Evolutionary conservation across 805 yeast species (phyloP).

Genomic region (Candida lessepsii): DNA sequence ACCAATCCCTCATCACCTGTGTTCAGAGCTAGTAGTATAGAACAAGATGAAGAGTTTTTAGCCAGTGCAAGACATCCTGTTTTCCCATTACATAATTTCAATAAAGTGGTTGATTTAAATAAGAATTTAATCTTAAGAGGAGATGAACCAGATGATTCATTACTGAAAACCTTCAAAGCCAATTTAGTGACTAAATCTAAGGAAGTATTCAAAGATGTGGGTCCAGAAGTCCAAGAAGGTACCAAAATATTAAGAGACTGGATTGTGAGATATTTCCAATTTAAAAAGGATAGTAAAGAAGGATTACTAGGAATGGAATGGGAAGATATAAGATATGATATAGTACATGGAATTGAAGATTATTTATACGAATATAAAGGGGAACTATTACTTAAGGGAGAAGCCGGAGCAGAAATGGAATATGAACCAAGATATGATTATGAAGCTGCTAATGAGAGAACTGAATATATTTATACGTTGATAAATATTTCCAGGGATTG

Average conservation of each 20-base stretch:
- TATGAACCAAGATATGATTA: slow-evolving; percentile 31
- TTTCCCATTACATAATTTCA: slow-evolving; percentile 26
- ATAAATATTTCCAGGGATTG: slow-evolving; percentile 8
- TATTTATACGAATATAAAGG: slow-evolving; percentile 36
- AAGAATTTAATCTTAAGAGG: slow-evolving; percentile 2
- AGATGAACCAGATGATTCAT: slow-evolving; percentile 8
- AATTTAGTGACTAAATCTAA: background rate
- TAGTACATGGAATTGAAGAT: slow-evolving; percentile 36
- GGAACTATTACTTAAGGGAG: slow-evolving; percentile 12
- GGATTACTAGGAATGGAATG: slow-evolving; percentile 42
- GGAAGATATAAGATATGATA: slow-evolving; percentile 41
- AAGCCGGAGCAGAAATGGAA: background rate
- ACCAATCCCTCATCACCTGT: background rate
- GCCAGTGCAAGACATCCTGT: slow-evolving; percentile 12
- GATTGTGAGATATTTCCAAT: slow-evolving; percentile 35
- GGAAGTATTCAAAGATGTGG: slow-evolving; percentile 12
- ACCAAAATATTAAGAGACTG: slow-evolving; percentile 28
- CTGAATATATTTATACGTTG: slow-evolving; percentile 17
- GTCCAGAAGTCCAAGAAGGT: slow-evolving; percentile 19
- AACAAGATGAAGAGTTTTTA: slow-evolving; percentile 8
- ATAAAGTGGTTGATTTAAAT: slow-evolving; percentile 13
- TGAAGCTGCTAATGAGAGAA: slow-evolving; percentile 31
- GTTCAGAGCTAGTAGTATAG: background rate
- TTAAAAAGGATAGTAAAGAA: slow-evolving; percentile 33
- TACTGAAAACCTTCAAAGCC: background rate